Evolutionary conservation across 768 basidiomycete genomes (phyloP).

Genomic region (Gloeophyllum trabeum): DNA sequence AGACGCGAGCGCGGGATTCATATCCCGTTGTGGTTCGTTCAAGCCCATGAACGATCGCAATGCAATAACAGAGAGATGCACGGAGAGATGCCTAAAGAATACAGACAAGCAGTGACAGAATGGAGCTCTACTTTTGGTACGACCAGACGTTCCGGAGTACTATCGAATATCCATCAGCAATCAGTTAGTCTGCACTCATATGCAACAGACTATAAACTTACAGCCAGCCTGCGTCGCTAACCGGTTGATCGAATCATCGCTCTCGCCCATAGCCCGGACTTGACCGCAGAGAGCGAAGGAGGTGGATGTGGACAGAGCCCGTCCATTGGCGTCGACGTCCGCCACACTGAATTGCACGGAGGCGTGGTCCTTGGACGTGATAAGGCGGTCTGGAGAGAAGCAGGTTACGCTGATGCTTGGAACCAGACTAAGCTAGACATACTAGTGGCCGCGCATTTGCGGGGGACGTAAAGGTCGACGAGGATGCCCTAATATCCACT

Average conservation of each 20-base stretch:
- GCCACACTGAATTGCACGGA: constrained; percentile 94
- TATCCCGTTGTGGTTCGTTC: no score
- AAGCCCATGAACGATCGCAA: no score
- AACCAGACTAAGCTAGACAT: constrained; percentile 22
- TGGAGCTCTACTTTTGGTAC: constrained; percentile 70
- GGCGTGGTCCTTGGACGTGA: constrained; percentile 98
- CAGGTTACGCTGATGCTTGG: background rate
- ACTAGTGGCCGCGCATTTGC: constrained; percentile 99
- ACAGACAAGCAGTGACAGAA: constrained; percentile 7
- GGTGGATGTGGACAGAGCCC: constrained; percentile 66
- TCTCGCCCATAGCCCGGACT: constrained; percentile 91
- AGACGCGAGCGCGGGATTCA: no score
- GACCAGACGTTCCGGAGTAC: constrained; percentile 96
- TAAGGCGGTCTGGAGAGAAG: constrained; percentile 69
- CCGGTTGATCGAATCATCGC: constrained; percentile 94
- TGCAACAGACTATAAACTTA: constrained; percentile 34
- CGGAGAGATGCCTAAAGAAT: no score
- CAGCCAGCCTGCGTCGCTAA: constrained; percentile 91
- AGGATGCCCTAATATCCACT: constrained; percentile 99
- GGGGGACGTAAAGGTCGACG: constrained; percentile 99
- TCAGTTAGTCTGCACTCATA: background rate
- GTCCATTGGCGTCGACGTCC: constrained; percentile 88
- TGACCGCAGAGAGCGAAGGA: constrained; percentile 93
- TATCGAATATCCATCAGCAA: constrained; percentile 21
- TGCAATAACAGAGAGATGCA: no score